A percentile compares a stretch with the other conserved stretches of the same genome.
These are phyloP conservation scores for Psilocybe tampanensis DNA, from an alignment of 768 basidiomycete genomes.

Conservation along the genomic window DNA sequence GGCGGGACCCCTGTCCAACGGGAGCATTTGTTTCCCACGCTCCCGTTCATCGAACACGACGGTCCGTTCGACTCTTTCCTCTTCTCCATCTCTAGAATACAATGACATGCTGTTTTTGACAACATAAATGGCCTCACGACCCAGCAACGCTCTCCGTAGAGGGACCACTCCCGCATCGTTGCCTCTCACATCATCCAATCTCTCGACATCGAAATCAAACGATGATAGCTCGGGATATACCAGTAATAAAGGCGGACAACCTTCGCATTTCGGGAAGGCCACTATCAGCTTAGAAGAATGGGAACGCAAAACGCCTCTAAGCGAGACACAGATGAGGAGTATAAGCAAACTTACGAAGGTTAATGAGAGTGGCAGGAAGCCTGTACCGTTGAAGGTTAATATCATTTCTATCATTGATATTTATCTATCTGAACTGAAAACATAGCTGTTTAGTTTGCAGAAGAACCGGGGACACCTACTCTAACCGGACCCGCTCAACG, in stretches of 20 bases:
- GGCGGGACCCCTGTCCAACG: neutral
- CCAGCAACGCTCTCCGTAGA: constrained; percentile 3
- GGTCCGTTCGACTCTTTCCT: too few relatives aligned
- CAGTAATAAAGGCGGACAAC: neutral
- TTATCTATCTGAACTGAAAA: neutral
- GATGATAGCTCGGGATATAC: neutral
- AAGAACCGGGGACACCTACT: constrained; percentile 21
- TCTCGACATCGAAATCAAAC: constrained; percentile 2
- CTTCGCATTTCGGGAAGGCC: constrained; percentile 3
- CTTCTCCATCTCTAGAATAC: too few relatives aligned
- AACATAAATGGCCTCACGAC: neutral
- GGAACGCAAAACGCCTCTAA: constrained; percentile 82
- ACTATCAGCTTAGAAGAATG: constrained; percentile 84
- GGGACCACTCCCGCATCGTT: constrained; percentile 14
- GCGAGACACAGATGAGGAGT: constrained; percentile 68
- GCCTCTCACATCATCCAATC: constrained; percentile 11
- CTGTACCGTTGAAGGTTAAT: constrained; percentile 76
- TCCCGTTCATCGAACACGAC: too few relatives aligned
- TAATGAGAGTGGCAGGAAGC: constrained; percentile 47
- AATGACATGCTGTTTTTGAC: too few relatives aligned
- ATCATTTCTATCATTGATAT: neutral
- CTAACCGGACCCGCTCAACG: constrained; percentile 16
- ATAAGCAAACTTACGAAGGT: constrained; percentile 62
- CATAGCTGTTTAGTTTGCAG: constrained; percentile 12
- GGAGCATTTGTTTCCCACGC: neutral